Conservation (phyloP, 257 asterid species). For the Cruciata laevipes region DNA sequence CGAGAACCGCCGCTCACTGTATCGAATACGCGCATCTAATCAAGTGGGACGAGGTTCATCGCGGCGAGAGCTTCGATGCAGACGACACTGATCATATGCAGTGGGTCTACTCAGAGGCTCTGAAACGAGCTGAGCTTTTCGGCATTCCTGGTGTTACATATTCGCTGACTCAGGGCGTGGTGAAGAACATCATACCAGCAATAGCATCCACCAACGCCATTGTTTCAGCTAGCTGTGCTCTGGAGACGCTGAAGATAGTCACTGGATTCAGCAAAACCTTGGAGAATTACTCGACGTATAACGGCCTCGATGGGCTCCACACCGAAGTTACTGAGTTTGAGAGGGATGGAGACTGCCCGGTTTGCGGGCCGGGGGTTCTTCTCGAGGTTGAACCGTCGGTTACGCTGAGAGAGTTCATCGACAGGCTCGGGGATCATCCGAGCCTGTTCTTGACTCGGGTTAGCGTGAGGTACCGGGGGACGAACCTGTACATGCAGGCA, state of each 20-base stretch:
- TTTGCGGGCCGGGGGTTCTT: conserved; percentile 95
- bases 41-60: conserved; percentile 78
- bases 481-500: conserved; percentile 89
- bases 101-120: background rate
- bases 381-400: conserved; percentile 71
- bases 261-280: conserved; percentile 84
- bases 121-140: background rate
- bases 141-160: background rate
- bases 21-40: conserved; percentile 96
- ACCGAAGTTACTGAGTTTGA: conserved; percentile 83
- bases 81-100: background rate
- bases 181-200: conserved; percentile 95
- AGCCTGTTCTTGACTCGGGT: conserved; percentile 58
- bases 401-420: conserved; percentile 76
- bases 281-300: conserved; percentile 22
- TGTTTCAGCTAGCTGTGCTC: conserved; percentile 90
- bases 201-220: conserved; percentile 96
- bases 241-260: conserved; percentile 90
- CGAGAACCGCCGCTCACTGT: conserved; percentile 78
- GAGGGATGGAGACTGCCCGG: conserved; percentile 80
- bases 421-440: conserved; percentile 74
- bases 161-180: conserved; percentile 68
- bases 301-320: conserved; percentile 96
- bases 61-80: background rate
- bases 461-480: conserved; percentile 69